Conservation (phyloP, 169 alveolate species). For the Eimeria acervulina region DNA sequence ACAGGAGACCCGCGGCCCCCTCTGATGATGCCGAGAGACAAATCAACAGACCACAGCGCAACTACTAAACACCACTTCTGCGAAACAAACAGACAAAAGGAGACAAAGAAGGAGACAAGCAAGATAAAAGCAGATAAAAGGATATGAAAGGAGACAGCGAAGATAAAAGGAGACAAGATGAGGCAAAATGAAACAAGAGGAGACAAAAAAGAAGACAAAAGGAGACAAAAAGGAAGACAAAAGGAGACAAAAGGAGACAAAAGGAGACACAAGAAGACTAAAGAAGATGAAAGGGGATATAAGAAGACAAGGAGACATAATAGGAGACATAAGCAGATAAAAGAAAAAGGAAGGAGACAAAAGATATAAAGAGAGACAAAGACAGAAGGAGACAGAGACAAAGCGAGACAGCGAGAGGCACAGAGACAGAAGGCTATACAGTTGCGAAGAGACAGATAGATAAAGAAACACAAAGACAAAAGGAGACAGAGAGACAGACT, state of each 20-base stretch:
- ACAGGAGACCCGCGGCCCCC: conserved; percentile 37
- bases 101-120: background rate
- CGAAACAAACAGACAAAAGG: background rate
- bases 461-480: background rate
- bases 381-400: background rate
- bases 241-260: background rate
- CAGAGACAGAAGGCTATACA: too few relatives aligned
- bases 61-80: conserved; percentile 18
- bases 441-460: background rate
- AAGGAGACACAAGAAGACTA: background rate
- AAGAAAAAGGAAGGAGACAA: background rate
- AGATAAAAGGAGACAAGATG: too few relatives aligned
- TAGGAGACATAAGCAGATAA: background rate
- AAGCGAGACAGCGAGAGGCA: too few relatives aligned
- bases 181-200: background rate
- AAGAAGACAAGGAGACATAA: background rate
- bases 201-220: background rate
- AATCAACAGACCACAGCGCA: conserved; percentile 16
- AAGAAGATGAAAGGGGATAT: background rate
- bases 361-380: background rate
- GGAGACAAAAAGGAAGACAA: background rate
- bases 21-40: conserved; percentile 12
- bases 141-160: background rate
- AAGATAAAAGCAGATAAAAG: background rate
- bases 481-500: background rate